Evolutionary conservation across 2,329 filamentous ascomycete species (phyloP).

Genomic region (Colletotrichum musae): DNA sequence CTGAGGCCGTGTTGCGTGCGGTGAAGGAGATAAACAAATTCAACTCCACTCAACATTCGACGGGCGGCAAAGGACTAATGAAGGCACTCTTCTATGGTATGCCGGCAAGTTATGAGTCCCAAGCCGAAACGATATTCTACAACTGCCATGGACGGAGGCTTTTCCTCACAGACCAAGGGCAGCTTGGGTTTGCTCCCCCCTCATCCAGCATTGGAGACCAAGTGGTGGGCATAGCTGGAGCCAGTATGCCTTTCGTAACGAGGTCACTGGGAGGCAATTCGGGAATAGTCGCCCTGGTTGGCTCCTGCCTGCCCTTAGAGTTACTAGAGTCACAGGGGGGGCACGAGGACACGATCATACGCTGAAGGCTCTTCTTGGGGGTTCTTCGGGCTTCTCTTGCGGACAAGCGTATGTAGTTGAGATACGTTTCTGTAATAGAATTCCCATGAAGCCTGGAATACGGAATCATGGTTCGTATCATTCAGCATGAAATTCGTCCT

Average conservation of each 20-base stretch:
- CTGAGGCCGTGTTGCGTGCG: too few species aligned
- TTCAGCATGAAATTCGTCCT: too few species aligned
- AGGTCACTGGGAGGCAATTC: neutral
- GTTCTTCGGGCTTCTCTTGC: too few species aligned
- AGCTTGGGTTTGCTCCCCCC: neutral
- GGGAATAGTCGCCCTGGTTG: neutral
- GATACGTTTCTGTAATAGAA: too few species aligned
- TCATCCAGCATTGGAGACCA: neutral
- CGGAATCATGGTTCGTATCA: too few species aligned
- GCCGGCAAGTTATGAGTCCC: neutral
- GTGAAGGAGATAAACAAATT: too few species aligned
- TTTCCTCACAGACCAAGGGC: neutral
- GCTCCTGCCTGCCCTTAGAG: neutral
- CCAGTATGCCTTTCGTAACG: neutral
- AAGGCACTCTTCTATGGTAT: neutral
- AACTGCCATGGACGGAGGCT: neutral
- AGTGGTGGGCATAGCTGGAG: neutral
- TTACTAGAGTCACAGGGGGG: neutral
- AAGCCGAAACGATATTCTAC: neutral
- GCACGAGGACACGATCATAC: neutral
- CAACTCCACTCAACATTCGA: too few species aligned
- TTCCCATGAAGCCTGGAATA: too few species aligned
- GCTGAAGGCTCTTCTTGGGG: neutral
- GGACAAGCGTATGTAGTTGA: too few species aligned
- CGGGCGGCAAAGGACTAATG: neutral